Base-by-base conservation (phyloP, 2,329 filamentous ascomycete species). In the Epichloe amarillans region DNA sequence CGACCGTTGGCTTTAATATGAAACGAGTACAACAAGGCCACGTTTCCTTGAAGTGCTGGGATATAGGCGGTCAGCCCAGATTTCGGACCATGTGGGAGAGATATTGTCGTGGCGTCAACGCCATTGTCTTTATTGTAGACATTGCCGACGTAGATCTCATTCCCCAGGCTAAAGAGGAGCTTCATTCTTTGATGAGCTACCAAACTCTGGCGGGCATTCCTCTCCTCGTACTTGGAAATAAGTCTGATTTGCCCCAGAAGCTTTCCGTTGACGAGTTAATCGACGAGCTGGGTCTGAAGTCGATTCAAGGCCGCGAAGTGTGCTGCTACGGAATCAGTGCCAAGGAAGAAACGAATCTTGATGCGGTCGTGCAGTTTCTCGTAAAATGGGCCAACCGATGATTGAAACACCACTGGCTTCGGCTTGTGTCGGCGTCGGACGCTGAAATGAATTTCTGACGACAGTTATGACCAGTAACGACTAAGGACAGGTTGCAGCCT, bases 21-120 rank as follows among this genome's bases (percentile, higher is more conserved):
- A 97, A 97, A 77, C 84, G 86, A 59, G 89, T 98, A 61, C 90
- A 96, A 72, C 91, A 93, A 65, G 93, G 93, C 60, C 91, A 97
- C 79, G 93, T 98, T 67, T 95, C 93, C 61, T 77, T 98, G 63
- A 97, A 97, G 72, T 98, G 93, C 71, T 98, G 93, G 93, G 93
- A 98, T 72, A 82, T 98, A 57, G 93, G 93, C 60, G 93, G 93
- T 50, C 93, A 98, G 71, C 91, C 93, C 60, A 82, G 91, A 58
- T 98, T 97, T 73, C 86, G 93, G 63, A 87, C 88, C 60, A 98
- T 98, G 93, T 98, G 93, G 93, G 93, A 98, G 75, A 79, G 93
- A 64, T 98, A 98, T 69, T 97, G 93, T 71, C 88, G 90, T 56
- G 93, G 89, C 49, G 93, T 97, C 59, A 95, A 95, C 71, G 91